phyloP scores from a whole-genome alignment of 2,329 filamentous ascomycete species.

The Ascochyta lentis region DNA sequence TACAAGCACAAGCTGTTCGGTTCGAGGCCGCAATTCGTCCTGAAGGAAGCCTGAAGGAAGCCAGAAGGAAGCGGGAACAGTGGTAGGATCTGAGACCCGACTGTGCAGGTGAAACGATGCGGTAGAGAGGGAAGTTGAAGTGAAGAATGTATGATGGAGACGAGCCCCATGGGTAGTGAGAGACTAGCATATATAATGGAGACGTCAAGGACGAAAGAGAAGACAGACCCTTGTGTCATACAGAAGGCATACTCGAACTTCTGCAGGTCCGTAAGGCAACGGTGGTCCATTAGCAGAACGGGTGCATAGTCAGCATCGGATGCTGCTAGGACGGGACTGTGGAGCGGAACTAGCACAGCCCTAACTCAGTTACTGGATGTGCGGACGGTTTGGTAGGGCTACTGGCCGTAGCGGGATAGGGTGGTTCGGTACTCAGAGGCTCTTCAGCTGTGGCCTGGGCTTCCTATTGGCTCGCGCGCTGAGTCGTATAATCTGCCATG shows the following conservation, averaged over 20 bases:
- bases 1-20: not conserved
- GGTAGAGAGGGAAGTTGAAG: constrained; percentile 13
- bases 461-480: constrained; percentile 33
- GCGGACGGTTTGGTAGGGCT: constrained; percentile 36
- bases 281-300: constrained; percentile 41
- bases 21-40: not conserved
- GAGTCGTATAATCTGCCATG: constrained; percentile 26
- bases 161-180: constrained; percentile 25
- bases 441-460: constrained; percentile 38
- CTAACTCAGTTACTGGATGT: constrained; percentile 38
- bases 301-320: constrained; percentile 46
- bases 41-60: not conserved
- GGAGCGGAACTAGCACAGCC: constrained; percentile 45
- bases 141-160: constrained; percentile 20
- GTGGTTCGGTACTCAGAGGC: constrained; percentile 39
- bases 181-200: constrained; percentile 45
- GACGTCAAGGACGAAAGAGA: constrained; percentile 15
- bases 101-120: constrained; percentile 19
- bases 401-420: constrained; percentile 37
- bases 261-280: constrained; percentile 47
- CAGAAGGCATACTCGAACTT: constrained; percentile 35
- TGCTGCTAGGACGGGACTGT: constrained; percentile 37
- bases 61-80: not conserved
- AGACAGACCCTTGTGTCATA: constrained; percentile 32
- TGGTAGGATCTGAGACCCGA: constrained; percentile 16